Conservation (phyloP, 768 basidiomycete genomes). For the Hericium rajendrae region DNA sequence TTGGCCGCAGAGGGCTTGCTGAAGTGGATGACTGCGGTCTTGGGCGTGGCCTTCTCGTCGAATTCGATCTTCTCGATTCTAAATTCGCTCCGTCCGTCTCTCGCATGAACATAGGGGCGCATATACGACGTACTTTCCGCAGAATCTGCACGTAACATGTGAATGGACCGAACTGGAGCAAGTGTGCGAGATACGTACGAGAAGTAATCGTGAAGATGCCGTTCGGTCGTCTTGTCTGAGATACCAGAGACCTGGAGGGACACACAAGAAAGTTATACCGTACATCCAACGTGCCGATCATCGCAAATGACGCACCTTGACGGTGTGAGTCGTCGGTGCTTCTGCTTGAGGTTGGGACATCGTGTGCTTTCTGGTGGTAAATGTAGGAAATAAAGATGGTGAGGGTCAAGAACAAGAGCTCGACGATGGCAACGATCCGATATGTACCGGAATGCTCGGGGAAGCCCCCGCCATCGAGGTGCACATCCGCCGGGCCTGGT, state of each 20-base stretch:
- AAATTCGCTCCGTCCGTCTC: slow-evolving; percentile 10
- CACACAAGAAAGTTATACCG: background rate
- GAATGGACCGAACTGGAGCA: background rate
- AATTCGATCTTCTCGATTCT: slow-evolving; percentile 64
- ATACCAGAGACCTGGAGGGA: slow-evolving; percentile 61
- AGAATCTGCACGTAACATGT: slow-evolving; percentile 46
- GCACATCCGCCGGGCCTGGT: no score
- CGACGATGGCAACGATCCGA: no score
- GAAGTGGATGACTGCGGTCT: slow-evolving; percentile 68
- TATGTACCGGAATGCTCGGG: no score
- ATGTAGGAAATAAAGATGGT: no score
- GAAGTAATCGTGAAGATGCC: slow-evolving; percentile 73
- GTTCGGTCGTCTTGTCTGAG: slow-evolving; percentile 51
- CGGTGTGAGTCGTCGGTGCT: slow-evolving; percentile 1
- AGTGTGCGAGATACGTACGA: slow-evolving; percentile 37
- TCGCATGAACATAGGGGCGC: background rate
- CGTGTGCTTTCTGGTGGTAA: no score
- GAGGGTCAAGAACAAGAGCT: no score
- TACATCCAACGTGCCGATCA: background rate
- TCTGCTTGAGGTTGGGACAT: no score
- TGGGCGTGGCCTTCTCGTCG: slow-evolving; percentile 29
- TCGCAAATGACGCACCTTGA: slow-evolving; percentile 1
- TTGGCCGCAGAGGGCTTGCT: slow-evolving; percentile 77
- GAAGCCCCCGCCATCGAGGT: no score
- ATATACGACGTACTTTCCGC: slow-evolving; percentile 57